Evolutionary conservation across 2,329 filamentous ascomycete genomes (phyloP).

Genomic region (Colletotrichum gigasporum): DNA sequence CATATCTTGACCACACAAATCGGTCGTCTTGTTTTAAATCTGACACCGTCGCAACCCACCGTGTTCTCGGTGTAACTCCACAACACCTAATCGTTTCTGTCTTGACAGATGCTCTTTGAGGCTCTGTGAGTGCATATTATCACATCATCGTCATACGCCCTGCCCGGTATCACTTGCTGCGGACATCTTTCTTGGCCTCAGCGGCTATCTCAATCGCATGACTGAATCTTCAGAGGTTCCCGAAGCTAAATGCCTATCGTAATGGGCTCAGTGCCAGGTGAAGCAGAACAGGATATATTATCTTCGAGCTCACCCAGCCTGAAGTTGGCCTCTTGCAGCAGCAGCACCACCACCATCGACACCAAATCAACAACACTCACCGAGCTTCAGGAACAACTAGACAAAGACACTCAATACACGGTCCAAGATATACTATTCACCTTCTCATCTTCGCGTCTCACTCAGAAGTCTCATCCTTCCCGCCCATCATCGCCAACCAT

Average conservation of each 20-base stretch:
- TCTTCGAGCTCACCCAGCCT: neutral
- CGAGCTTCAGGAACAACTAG: neutral
- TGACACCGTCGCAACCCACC: neutral
- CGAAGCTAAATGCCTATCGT: neutral
- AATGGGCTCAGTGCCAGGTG: neutral
- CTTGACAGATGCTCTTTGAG: neutral
- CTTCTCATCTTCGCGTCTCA: neutral
- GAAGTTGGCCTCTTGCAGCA: neutral
- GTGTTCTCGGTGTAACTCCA: neutral
- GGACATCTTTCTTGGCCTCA: neutral
- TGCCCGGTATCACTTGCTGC: neutral
- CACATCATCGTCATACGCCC: conserved; percentile 8
- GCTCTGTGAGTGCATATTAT: conserved; percentile 7
- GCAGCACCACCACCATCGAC: neutral
- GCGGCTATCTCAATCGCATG: neutral
- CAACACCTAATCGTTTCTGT: neutral
- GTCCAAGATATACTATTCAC: conserved; percentile 8
- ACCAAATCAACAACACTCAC: neutral
- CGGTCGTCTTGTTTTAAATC: neutral
- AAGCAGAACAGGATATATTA: conserved; percentile 15
- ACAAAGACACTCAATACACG: neutral
- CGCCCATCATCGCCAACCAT: conserved; percentile 31
- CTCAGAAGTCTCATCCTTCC: neutral
- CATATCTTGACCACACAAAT: neutral
- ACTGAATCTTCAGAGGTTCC: neutral